Evolutionary conservation across 495 filamentous ascomycete genomes (phyloP).

Genomic region (Hyaloscypha bicolor): DNA sequence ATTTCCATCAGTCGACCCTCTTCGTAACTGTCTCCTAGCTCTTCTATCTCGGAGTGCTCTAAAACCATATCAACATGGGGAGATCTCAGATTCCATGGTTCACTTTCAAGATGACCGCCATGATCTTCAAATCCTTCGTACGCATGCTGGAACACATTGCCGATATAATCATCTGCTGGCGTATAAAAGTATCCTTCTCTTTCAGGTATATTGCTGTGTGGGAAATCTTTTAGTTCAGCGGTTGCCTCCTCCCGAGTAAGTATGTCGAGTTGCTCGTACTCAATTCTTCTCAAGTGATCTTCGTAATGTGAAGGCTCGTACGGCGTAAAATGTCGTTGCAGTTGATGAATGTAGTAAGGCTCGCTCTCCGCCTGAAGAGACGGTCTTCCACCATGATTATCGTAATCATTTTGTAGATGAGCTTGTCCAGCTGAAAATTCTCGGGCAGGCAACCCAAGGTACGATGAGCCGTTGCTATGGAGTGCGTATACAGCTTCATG

Average conservation of each 20-base stretch:
- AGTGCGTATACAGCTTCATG: neutral
- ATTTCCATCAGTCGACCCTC: neutral
- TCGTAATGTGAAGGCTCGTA: neutral
- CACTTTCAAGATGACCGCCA: neutral
- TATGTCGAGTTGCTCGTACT: neutral
- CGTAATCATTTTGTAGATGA: neutral
- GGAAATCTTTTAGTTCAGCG: neutral
- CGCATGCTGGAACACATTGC: neutral
- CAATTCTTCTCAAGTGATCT: neutral
- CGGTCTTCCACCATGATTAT: neutral
- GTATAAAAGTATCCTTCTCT: neutral
- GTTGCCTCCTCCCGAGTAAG: neutral
- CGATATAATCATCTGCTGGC: neutral
- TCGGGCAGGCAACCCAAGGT: slow-evolving; percentile 5
- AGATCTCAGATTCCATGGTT: neutral
- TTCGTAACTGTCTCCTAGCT: neutral
- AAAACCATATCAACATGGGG: neutral
- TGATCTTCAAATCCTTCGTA: neutral
- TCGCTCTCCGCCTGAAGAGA: neutral
- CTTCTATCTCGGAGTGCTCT: neutral
- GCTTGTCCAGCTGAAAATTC: neutral
- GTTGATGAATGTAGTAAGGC: slow-evolving; percentile 7
- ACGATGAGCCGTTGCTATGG: neutral
- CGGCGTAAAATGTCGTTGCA: neutral
- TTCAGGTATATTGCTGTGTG: neutral